A percentile compares a stretch with the other conserved stretches of the same genome.
Evolutionary conservation across 108 stramenopile genomes (phyloP).

Genomic region (Skeletonema menzelii): DNA sequence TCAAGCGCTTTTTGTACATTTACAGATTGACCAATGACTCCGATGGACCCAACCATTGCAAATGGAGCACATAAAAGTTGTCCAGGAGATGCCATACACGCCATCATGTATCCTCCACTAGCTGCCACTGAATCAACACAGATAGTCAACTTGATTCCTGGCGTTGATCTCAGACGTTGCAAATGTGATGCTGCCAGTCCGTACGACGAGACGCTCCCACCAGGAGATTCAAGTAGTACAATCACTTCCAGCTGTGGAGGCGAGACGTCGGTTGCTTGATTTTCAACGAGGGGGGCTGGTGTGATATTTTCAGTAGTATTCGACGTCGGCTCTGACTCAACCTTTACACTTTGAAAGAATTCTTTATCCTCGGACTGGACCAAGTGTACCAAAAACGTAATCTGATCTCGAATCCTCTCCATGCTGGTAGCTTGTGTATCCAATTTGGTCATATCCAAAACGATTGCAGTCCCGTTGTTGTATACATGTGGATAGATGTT

Average conservation of each 20-base stretch:
- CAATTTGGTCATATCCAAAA: conserved; percentile 71
- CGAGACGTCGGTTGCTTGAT: background rate
- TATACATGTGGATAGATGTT: conserved; percentile 24
- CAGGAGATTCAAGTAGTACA: conserved; percentile 75
- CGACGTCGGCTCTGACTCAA: background rate
- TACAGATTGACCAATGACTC: conserved; percentile 72
- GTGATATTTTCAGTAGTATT: background rate
- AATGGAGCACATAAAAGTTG: conserved; percentile 77
- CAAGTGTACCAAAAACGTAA: conserved; percentile 62
- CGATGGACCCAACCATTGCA: conserved; percentile 79
- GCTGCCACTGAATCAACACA: conserved; percentile 73
- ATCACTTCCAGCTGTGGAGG: conserved; percentile 57
- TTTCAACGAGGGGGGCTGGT: background rate
- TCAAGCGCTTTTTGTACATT: conserved; percentile 70
- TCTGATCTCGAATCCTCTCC: conserved; percentile 69
- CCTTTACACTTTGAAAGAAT: background rate
- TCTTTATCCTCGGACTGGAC: conserved; percentile 16
- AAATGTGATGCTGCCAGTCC: conserved; percentile 77
- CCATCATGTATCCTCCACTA: conserved; percentile 85
- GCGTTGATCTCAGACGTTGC: conserved; percentile 57
- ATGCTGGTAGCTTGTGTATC: conserved; percentile 53
- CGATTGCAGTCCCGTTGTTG: conserved; percentile 55
- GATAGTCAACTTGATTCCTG: conserved; percentile 68
- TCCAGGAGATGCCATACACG: conserved; percentile 70
- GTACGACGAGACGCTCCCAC: conserved; percentile 73